Conservation (phyloP, 345 rosid species). For the Salix udensis region DNA sequence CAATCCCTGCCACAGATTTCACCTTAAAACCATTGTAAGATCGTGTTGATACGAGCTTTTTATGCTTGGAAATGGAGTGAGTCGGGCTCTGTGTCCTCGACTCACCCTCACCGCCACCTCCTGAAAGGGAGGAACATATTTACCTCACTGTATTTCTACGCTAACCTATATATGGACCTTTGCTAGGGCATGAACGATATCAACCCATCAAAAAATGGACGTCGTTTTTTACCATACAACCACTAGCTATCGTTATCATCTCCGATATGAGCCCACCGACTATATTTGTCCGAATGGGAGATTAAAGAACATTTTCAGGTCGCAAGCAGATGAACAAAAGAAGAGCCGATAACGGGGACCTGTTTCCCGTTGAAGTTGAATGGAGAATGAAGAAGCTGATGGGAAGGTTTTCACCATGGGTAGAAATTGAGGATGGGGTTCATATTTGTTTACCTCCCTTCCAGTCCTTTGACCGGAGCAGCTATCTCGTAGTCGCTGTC, state of each 20-base stretch:
- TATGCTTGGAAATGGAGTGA: background rate
- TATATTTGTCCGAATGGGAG: background rate
- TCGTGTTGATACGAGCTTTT: background rate
- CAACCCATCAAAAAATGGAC: too few species aligned
- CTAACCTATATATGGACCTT: too few species aligned
- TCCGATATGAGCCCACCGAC: background rate
- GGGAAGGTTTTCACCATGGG: constrained; percentile 35
- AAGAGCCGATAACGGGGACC: background rate
- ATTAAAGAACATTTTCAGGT: background rate
- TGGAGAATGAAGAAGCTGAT: constrained; percentile 14
- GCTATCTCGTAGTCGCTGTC: constrained; percentile 10
- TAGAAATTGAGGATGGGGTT: background rate
- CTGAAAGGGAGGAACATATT: too few species aligned
- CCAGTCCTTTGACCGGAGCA: background rate
- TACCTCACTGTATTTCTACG: too few species aligned
- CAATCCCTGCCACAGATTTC: constrained; percentile 4
- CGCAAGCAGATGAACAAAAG: background rate
- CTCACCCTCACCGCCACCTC: background rate
- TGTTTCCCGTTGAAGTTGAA: constrained; percentile 14
- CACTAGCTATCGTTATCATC: background rate
- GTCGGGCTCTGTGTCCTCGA: background rate
- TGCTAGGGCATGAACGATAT: too few species aligned
- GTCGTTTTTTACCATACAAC: too few species aligned
- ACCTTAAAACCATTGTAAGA: background rate
- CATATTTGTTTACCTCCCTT: constrained; percentile 4